Evolutionary conservation across 208 protist species (phyloP).

Genomic region (Leptomonas pyrrhocoris): DNA sequence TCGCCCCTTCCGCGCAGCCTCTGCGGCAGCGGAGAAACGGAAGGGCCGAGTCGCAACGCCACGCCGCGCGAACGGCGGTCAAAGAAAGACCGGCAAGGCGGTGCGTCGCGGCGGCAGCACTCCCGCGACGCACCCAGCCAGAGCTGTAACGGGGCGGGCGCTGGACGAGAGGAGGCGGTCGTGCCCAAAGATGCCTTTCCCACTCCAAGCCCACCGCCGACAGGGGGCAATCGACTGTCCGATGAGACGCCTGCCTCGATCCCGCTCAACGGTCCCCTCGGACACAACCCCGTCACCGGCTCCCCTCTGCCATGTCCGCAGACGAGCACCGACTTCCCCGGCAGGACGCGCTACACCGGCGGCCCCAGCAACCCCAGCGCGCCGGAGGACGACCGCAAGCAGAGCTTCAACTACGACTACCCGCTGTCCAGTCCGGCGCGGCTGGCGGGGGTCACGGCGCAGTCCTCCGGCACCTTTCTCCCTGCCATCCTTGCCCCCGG

Average conservation of each 20-base stretch:
- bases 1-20: neutral
- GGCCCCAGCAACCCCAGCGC: conserved; percentile 5
- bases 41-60: conserved; percentile 5
- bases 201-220: neutral
- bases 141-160: neutral
- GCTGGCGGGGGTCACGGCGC: neutral
- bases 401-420: conserved; percentile 18
- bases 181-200: too few relatives aligned
- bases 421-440: neutral
- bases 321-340: neutral
- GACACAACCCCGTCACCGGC: neutral
- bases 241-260: neutral
- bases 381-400: conserved; percentile 19
- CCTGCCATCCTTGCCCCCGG: conserved; percentile 14
- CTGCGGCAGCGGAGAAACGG: neutral
- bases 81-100: conserved; percentile 8
- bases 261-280: neutral
- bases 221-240: neutral
- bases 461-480: conserved; percentile 10
- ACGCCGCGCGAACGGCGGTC: conserved; percentile 19
- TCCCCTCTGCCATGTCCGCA: neutral
- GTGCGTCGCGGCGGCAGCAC: conserved; percentile 8
- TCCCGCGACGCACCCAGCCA: neutral
- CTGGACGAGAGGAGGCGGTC: neutral
- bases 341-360: neutral